Conservation (phyloP, 306 rosid species). For the Begonia masoniana region DNA sequence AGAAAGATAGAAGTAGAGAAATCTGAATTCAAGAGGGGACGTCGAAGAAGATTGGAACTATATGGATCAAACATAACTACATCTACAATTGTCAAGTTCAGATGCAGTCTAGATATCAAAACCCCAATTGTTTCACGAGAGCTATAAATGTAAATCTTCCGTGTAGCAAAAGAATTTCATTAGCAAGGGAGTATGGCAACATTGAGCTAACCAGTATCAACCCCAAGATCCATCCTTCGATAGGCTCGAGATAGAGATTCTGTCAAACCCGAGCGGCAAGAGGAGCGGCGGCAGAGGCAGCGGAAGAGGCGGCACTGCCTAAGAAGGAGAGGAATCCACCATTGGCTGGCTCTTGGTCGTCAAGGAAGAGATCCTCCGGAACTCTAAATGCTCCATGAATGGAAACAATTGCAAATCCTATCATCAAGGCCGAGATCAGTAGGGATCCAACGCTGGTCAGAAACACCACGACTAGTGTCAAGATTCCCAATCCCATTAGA, state of each 20-base stretch:
- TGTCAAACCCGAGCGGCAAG: slow-evolving; percentile 43
- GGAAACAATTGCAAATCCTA: slow-evolving; percentile 49
- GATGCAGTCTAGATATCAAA: slow-evolving; percentile 15
- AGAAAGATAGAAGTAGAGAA: not conserved
- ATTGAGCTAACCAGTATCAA: slow-evolving; percentile 18
- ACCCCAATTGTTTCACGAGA: slow-evolving; percentile 4
- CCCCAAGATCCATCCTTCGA: slow-evolving; percentile 15
- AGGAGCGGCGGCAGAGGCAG: slow-evolving; percentile 29
- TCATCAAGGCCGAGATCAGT: slow-evolving; percentile 55
- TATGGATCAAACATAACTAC: not conserved
- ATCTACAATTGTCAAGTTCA: slow-evolving; percentile 3
- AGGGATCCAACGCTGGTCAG: slow-evolving; percentile 87
- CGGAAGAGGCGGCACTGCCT: slow-evolving; percentile 41
- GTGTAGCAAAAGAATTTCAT: slow-evolving; percentile 2
- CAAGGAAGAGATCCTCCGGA: slow-evolving; percentile 90
- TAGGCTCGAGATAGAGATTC: slow-evolving; percentile 18
- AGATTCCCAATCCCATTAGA: slow-evolving; percentile 30
- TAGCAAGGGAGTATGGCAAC: slow-evolving; percentile 1
- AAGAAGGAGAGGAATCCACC: slow-evolving; percentile 69
- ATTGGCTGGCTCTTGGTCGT: slow-evolving; percentile 43
- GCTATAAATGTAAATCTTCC: slow-evolving; percentile 4
- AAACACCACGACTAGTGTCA: slow-evolving; percentile 49
- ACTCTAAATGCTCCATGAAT: slow-evolving; percentile 75
- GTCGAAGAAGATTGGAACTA: not conserved
- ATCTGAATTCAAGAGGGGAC: not conserved